Evolutionary conservation across 2,329 filamentous ascomycete species (phyloP).

Genomic region (Hymenoscyphus salicellus): DNA sequence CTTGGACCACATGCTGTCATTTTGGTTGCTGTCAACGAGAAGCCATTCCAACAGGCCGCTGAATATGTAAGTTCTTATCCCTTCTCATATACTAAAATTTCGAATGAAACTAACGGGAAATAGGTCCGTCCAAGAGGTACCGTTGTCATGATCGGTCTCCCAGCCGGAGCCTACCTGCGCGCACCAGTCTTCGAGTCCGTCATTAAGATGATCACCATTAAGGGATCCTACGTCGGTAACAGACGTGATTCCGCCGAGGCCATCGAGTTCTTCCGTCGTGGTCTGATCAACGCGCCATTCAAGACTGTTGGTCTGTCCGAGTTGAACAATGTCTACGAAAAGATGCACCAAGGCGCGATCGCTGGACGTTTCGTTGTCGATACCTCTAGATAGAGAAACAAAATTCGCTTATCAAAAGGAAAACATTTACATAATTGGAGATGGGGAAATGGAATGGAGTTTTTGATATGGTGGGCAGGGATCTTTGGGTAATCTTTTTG

Average conservation of each 20-base stretch:
- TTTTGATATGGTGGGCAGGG: background rate
- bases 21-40: constrained; percentile 81
- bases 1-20: constrained; percentile 85
- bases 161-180: constrained; percentile 72
- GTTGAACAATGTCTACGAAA: constrained; percentile 73
- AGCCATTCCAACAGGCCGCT: constrained; percentile 92
- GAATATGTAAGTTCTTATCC: constrained; percentile 38
- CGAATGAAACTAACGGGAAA: constrained; percentile 34
- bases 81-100: constrained; percentile 21
- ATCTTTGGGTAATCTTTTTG: too few relatives aligned
- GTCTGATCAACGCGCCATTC: constrained; percentile 77
- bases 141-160: constrained; percentile 86
- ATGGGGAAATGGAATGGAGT: background rate
- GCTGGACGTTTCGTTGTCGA: constrained; percentile 79
- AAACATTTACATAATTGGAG: background rate
- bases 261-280: constrained; percentile 81
- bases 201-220: constrained; percentile 85
- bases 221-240: constrained; percentile 92
- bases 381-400: constrained; percentile 57
- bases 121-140: constrained; percentile 81
- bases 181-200: constrained; percentile 90
- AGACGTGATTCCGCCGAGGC: constrained; percentile 84
- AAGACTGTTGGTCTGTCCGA: constrained; percentile 81
- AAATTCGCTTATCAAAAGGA: background rate
- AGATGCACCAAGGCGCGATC: constrained; percentile 69